These are phyloP conservation scores for Neurospora tetraspora DNA, from an alignment of 495 filamentous ascomycete genomes.

Conservation along the genomic window DNA sequence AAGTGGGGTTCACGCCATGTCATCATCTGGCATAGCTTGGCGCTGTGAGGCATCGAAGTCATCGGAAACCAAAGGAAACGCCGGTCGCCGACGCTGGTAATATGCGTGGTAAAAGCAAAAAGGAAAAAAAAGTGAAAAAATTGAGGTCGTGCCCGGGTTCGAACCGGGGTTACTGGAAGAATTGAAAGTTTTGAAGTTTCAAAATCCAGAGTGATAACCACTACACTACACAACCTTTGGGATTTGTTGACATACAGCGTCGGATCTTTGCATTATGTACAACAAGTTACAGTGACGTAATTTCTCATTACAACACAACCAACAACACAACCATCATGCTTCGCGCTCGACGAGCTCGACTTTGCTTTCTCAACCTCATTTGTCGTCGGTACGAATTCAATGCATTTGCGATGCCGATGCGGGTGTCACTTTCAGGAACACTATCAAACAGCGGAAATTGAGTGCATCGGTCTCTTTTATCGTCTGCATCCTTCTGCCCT, in stretches of 20 bases:
- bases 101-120: background rate
- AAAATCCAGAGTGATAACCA: slow-evolving; percentile 1
- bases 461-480: background rate
- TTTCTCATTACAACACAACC: background rate
- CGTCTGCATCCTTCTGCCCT: background rate
- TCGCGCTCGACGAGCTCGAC: background rate
- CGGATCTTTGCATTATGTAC: background rate
- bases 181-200: background rate
- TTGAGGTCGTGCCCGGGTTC: background rate
- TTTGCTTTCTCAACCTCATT: background rate
- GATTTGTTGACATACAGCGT: background rate
- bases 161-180: background rate
- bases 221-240: background rate
- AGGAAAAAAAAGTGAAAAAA: background rate
- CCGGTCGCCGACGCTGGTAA: background rate
- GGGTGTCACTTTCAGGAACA: background rate
- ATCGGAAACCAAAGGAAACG: background rate
- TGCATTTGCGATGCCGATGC: background rate
- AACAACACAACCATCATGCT: background rate
- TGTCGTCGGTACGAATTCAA: background rate
- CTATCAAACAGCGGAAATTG: background rate
- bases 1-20: background rate
- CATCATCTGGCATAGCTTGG: background rate
- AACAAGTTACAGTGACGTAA: background rate
- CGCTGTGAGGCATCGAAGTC: background rate